Evolutionary conservation across 78 protist species (phyloP).

Genomic region (Pigoraptor vietnamica): DNA sequence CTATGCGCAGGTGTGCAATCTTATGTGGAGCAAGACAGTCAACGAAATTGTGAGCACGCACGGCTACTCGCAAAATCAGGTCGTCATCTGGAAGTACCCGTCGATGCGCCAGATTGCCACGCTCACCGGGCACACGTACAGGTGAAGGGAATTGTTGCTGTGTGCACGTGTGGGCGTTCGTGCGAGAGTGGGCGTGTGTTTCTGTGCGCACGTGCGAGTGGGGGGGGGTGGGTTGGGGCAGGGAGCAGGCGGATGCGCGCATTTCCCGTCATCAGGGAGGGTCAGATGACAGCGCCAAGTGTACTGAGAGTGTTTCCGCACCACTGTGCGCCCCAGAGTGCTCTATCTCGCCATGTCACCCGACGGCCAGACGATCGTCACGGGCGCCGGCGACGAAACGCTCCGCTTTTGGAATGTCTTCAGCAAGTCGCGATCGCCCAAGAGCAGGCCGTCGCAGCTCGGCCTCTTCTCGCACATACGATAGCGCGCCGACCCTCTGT

Average conservation of each 20-base stretch:
- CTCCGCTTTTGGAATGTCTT: conserved; percentile 96
- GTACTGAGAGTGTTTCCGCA: too few species aligned
- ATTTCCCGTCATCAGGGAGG: too few species aligned
- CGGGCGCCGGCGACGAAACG: conserved; percentile 98
- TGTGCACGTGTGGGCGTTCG: neutral
- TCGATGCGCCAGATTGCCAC: conserved; percentile 69
- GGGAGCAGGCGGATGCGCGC: too few species aligned
- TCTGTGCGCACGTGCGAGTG: too few species aligned
- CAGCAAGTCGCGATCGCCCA: neutral
- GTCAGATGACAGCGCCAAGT: too few species aligned
- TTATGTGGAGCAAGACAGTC: conserved; percentile 82
- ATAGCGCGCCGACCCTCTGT: neutral
- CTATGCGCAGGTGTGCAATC: conserved; percentile 69
- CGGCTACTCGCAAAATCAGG: conserved; percentile 94
- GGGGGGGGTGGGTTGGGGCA: too few species aligned
- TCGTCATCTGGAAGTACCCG: conserved; percentile 94
- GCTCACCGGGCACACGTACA: conserved; percentile 73
- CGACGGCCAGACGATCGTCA: conserved; percentile 64
- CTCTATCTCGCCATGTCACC: conserved; percentile 92
- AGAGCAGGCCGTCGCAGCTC: neutral
- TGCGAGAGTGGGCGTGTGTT: too few species aligned
- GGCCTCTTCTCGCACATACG: neutral
- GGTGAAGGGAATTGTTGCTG: conserved; percentile 18
- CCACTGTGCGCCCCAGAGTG: conserved; percentile 78
- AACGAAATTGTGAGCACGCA: conserved; percentile 94